These are phyloP conservation scores for Colletotrichum australisinense DNA, from an alignment of 2,329 filamentous ascomycete genomes.

Conservation along the genomic window DNA sequence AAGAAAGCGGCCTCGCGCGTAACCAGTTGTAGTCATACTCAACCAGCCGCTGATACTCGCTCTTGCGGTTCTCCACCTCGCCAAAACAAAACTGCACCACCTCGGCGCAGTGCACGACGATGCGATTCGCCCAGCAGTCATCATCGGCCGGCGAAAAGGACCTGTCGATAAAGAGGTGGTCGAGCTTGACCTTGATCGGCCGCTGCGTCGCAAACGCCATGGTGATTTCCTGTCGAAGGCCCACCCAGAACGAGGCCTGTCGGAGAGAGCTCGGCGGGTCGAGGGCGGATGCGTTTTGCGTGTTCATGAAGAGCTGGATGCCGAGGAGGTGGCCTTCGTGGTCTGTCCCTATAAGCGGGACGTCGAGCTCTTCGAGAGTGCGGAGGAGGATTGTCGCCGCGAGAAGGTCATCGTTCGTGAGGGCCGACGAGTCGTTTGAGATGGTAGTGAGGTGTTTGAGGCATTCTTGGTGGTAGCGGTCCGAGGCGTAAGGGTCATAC, in stretches of 20 bases:
- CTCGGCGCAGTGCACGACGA: constrained; percentile 72
- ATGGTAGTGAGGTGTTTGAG: constrained; percentile 50
- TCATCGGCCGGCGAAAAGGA: constrained; percentile 55
- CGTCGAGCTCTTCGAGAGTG: constrained; percentile 64
- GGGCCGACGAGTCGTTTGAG: constrained; percentile 50
- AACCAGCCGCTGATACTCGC: constrained; percentile 56
- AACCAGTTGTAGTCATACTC: constrained; percentile 60
- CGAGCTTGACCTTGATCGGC: constrained; percentile 59
- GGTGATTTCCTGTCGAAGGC: constrained; percentile 69
- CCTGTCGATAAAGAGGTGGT: constrained; percentile 62
- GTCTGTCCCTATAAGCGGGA: constrained; percentile 51
- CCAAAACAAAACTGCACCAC: constrained; percentile 73
- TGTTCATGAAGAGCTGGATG: constrained; percentile 59
- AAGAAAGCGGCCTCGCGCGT: constrained; percentile 59
- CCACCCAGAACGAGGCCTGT: constrained; percentile 68
- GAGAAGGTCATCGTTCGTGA: constrained; percentile 62
- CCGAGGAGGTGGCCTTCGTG: constrained; percentile 58
- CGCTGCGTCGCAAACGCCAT: constrained; percentile 62
- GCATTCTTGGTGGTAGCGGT: constrained; percentile 65
- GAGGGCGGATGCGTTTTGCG: constrained; percentile 44
- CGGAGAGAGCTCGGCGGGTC: constrained; percentile 55
- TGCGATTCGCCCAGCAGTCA: constrained; percentile 71
- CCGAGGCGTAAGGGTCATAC: constrained; percentile 60
- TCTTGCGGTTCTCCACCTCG: constrained; percentile 44
- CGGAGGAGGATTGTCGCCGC: constrained; percentile 67